Evolutionary conservation across 2,329 filamentous ascomycete species (phyloP), one percentile per base, ranked within the genome.

Genomic region (Penicillium sp.): DNA sequence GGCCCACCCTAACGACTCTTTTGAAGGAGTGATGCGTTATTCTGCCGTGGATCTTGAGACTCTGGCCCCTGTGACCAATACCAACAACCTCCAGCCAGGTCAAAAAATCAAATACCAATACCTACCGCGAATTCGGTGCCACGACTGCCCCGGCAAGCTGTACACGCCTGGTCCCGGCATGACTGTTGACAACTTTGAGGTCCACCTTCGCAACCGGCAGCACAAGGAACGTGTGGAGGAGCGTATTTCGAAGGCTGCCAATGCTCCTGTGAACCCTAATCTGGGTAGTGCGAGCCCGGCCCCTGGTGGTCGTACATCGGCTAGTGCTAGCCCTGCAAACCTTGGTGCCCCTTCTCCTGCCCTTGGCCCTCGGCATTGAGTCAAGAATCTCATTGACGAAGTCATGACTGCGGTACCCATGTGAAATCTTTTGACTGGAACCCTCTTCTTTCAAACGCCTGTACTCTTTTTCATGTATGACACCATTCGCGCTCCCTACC

Each of bases 21-120:
- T 98, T 72, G 91, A 96, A 74, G 89, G 87, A 53, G 84, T 89
- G 22, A 99, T 99, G 95, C 91, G 92, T 59, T 93, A 96, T 75
- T 90, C 86, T 24, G 87, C 90, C 57, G 84, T 96, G 60, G 89
- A 96, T 72, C 84, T 84, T 11, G 80, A 84, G 48, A 93, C 90
- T 3, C 85, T 89, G 59, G 77, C 84, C 21, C 85, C 87, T 22
- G 82, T 90, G 50, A 79, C 86, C 37, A 76, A 78, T 27, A 76
- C 80, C 71, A 68, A 82, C 73, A 58, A 74, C 69, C 45, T 79
- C 81, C 16, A 77, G 83, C 9, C 87, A 83, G 53, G 79, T 82
- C 59, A 84, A 50, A 75, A 89, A 60, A 80, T 91, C 59, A 90
- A 89, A 68, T 91, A 89, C 65, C 90, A 90, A 76, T 98, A 89